A percentile compares a stretch with the other conserved stretches of the same genome.
These are phyloP conservation scores for Auriculariales sp. DNA, from an alignment of 768 basidiomycete species.

Conservation along the genomic window DNA sequence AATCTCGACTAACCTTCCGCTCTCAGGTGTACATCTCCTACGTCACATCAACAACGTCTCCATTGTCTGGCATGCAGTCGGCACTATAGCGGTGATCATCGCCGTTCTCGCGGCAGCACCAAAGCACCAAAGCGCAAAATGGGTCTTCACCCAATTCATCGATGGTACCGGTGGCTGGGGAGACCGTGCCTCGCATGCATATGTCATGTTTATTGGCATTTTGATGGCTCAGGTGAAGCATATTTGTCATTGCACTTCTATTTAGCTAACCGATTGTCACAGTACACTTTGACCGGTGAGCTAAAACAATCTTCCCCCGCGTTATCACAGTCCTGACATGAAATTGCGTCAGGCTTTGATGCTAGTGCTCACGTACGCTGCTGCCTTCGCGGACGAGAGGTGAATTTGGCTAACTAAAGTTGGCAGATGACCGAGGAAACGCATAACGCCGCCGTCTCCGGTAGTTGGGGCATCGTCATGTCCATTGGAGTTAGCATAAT, in stretches of 20 bases:
- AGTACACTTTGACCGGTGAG: background rate
- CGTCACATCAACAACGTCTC: slow-evolving; percentile 59
- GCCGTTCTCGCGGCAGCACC: slow-evolving; percentile 62
- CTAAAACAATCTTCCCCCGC: background rate
- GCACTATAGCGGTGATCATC: slow-evolving; percentile 51
- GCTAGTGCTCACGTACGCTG: slow-evolving; percentile 52
- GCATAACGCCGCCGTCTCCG: slow-evolving; percentile 46
- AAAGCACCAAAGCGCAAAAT: slow-evolving; percentile 47
- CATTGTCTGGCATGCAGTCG: slow-evolving; percentile 60
- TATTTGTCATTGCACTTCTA: too few relatives aligned
- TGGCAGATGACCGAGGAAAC: slow-evolving; percentile 68
- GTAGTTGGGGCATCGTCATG: slow-evolving; percentile 52
- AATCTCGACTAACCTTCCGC: background rate
- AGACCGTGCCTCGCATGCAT: slow-evolving; percentile 48
- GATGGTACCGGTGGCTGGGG: slow-evolving; percentile 69
- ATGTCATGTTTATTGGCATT: slow-evolving; percentile 58
- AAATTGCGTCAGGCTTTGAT: slow-evolving; percentile 42
- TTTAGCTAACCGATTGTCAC: too few relatives aligned
- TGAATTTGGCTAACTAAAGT: background rate
- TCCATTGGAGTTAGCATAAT: slow-evolving; percentile 58
- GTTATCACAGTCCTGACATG: too few relatives aligned
- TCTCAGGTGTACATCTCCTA: slow-evolving; percentile 34
- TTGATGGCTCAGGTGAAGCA: slow-evolving; percentile 51
- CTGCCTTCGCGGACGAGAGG: background rate
- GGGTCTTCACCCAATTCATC: slow-evolving; percentile 57